Evolutionary conservation across 805 yeast genomes (phyloP).

Genomic region (Pichia kluyveri): DNA sequence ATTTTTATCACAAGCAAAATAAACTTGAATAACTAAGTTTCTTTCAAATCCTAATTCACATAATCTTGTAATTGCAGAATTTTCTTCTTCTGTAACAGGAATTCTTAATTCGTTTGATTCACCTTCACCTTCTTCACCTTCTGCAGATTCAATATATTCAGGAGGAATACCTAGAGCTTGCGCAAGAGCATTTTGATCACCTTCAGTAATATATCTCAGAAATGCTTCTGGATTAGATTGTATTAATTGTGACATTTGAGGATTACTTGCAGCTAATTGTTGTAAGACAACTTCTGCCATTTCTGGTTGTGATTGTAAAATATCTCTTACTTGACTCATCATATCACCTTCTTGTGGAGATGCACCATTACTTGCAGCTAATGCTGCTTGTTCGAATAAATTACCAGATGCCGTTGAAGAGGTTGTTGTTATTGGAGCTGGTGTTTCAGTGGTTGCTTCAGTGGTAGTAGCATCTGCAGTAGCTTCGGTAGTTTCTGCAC

Average conservation of each 20-base stretch:
- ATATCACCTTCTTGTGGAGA: constrained; percentile 21
- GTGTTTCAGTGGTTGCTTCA: constrained; percentile 23
- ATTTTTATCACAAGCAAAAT: constrained; percentile 95
- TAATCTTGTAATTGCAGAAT: constrained; percentile 79
- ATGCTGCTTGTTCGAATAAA: constrained; percentile 45
- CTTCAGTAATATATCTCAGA: constrained; percentile 60
- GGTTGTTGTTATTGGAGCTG: constrained; percentile 1
- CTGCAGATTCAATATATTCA: constrained; percentile 28
- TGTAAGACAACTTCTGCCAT: constrained; percentile 76
- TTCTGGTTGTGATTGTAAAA: constrained; percentile 80
- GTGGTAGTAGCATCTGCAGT: constrained; percentile 29
- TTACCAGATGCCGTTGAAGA: constrained; percentile 22
- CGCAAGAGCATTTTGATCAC: constrained; percentile 46
- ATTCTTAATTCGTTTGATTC: constrained; percentile 25
- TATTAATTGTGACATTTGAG: constrained; percentile 73
- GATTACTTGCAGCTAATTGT: constrained; percentile 72
- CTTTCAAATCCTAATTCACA: constrained; percentile 93
- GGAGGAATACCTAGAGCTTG: constrained; percentile 32
- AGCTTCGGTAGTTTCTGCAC: constrained; percentile 12
- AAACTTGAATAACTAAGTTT: constrained; percentile 80
- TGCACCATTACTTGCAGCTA: constrained; percentile 26
- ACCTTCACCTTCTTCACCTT: constrained; percentile 20
- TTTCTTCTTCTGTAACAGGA: constrained; percentile 70
- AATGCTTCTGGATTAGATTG: constrained; percentile 87
- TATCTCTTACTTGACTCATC: constrained; percentile 57